Conservation (phyloP, 78 protist species). For the Dictyostelium firmibasis region DNA sequence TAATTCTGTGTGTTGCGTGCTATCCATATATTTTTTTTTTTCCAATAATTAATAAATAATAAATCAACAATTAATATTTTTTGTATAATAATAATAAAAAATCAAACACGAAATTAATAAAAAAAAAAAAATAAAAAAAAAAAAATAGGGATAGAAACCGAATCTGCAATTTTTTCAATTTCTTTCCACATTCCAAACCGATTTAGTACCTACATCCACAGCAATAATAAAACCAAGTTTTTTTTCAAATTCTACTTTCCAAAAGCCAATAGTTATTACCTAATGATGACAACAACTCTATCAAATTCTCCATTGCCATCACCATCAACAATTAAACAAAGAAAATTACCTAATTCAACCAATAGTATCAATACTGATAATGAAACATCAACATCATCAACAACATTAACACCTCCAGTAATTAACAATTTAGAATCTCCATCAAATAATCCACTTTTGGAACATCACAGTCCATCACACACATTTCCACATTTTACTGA, state of each 20-base stretch:
- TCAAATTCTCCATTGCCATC: background rate
- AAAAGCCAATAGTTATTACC: background rate
- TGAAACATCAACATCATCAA: background rate
- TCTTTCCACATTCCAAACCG: background rate
- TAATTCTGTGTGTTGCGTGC: background rate
- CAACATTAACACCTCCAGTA: background rate
- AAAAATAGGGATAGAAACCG: background rate
- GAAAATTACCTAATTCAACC: background rate
- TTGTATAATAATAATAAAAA: too few species aligned
- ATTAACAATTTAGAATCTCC: background rate
- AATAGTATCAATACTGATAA: background rate
- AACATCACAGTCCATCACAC: background rate
- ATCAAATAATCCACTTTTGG: background rate
- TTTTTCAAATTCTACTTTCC: background rate
- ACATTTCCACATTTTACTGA: constrained; percentile 22
- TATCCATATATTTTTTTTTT: background rate
- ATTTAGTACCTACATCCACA: background rate
- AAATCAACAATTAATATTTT: too few species aligned
- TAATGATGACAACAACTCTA: background rate
- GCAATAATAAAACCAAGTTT: background rate
- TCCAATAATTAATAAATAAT: too few species aligned
- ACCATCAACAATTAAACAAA: background rate
- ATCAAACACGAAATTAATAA: background rate
- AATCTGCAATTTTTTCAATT: background rate
- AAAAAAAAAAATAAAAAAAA: background rate